A percentile compares a stretch with the other conserved stretches of the same genome.
Evolutionary conservation across 495 filamentous ascomycete genomes (phyloP).

Genomic region (Amorphotheca resinae): DNA sequence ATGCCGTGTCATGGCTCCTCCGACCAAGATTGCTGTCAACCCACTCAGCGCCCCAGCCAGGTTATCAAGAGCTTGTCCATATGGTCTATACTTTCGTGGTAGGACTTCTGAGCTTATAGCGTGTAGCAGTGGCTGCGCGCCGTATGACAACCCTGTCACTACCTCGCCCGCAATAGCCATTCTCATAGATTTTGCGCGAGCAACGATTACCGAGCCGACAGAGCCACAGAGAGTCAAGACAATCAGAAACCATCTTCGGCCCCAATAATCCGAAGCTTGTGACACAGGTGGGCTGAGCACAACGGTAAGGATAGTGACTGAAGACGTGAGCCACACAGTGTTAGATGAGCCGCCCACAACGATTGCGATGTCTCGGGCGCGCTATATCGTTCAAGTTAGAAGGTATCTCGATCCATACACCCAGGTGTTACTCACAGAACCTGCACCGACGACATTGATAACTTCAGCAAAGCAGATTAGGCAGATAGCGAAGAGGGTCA

Average conservation of each 20-base stretch:
- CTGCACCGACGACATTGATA: constrained; percentile 22
- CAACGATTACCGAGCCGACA: constrained; percentile 22
- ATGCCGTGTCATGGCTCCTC: constrained; percentile 20
- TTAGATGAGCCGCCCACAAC: constrained; percentile 13
- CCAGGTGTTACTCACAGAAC: constrained; percentile 18
- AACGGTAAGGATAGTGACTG: constrained; percentile 23
- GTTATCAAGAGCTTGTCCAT: constrained; percentile 22
- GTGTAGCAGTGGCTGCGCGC: constrained; percentile 26
- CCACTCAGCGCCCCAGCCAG: constrained; percentile 16
- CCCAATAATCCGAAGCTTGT: constrained; percentile 29
- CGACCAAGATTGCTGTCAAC: constrained; percentile 11
- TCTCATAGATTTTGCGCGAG: constrained; percentile 21
- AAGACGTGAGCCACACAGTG: constrained; percentile 20
- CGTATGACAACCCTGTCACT: constrained; percentile 21
- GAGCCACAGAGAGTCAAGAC: constrained; percentile 21
- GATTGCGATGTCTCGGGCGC: constrained; percentile 9
- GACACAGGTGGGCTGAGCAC: constrained; percentile 23
- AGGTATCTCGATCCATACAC: neutral
- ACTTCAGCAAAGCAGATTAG: constrained; percentile 25
- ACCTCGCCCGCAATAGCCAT: constrained; percentile 25
- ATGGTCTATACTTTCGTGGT: constrained; percentile 21
- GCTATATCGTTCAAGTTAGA: neutral
- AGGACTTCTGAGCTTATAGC: constrained; percentile 26
- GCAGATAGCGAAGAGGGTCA: constrained; percentile 23
- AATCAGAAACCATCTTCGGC: constrained; percentile 26